Base-by-base conservation (phyloP, 1,284 basidiomycete genomes). In the Mycosarcoma maydis region DNA sequence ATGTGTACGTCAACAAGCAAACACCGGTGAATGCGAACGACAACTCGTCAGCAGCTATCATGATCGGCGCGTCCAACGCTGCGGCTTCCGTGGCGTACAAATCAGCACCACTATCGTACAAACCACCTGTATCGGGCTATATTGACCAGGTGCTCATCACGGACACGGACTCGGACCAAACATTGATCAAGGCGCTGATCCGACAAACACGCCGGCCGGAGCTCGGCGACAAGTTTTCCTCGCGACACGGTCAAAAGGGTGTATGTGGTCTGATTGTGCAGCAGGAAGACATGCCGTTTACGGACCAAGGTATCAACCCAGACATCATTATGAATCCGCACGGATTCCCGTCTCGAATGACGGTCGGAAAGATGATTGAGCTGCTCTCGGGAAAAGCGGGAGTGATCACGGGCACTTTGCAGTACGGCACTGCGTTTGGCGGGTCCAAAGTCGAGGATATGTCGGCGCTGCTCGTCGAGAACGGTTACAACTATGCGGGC, bases 241-340 rank as follows among this genome's bases (percentile, higher is more conserved):
- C 92, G 4, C 86, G 96, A 66, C 96, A 99, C 83, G 96, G 96
- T 37, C 96, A 99, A 84, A 99, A 99, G 84, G 96, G 96, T 67
- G 96, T 98, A 14, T 98, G 94, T 83, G 96, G 96, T 17, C 84
- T 99, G 80, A 98, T 98, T 79, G 95, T 98, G 47, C 95, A 94
- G 75, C 96, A 98, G 80, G 93, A 94, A 77, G 96, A 99, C 83
- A 91, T 99, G 93, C 96, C 96, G 4, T 99, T 99, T 86, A 97
- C 94, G 78, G 95, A 98, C 84, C 89, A 92, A 78, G 96, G 96
- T 26, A 95, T 98, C 73, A 90, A 88, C 80, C 94, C 80, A 89
- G 96, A 98, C 83, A 92, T 95, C 19, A 98, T 99, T 85, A 98
- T 99, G 95, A 99, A 99, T 82, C 96, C 96, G 3, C 96, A 99